Conservation (phyloP, 140 eudicot genomes). For the Flaveria floridana region DNA sequence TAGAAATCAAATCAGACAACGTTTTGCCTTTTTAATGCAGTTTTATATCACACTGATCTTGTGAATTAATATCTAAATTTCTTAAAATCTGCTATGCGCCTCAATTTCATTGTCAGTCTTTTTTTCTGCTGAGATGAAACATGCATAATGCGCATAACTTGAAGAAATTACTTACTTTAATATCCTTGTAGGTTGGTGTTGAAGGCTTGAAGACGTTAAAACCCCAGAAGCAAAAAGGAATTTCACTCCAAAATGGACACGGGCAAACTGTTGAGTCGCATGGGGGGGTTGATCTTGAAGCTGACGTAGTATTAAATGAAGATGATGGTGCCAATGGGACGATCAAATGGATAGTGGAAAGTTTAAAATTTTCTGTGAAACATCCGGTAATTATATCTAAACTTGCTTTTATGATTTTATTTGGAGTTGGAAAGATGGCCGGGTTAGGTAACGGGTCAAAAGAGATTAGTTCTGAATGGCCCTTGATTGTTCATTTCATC, state of each 20-base stretch:
- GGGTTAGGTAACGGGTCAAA: background rate
- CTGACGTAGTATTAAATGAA: conserved; percentile 54
- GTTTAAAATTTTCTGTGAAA: conserved; percentile 68
- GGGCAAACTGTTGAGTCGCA: conserved; percentile 39
- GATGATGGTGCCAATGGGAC: conserved; percentile 46
- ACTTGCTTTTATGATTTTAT: conserved; percentile 9
- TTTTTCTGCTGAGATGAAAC: conserved; percentile 8
- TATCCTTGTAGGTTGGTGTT: conserved; percentile 65
- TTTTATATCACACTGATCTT: background rate
- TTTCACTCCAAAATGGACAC: conserved; percentile 38
- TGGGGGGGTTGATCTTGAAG: conserved; percentile 70
- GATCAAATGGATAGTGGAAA: conserved; percentile 64
- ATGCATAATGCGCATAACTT: background rate
- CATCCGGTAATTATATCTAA: conserved; percentile 63
- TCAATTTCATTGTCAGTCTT: background rate
- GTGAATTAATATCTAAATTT: conserved; percentile 11
- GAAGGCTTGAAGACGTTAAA: conserved; percentile 80
- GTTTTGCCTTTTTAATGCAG: background rate
- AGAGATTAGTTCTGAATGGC: background rate
- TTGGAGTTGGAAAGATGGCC: background rate
- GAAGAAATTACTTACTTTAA: conserved; percentile 19
- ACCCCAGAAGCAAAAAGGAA: conserved; percentile 56
- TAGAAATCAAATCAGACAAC: background rate
- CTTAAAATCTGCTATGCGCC: background rate
- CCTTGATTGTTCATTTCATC: background rate